phyloP scores from a whole-genome alignment of 176 grass and related monocot genomes.

The Luzula sylvatica region DNA sequence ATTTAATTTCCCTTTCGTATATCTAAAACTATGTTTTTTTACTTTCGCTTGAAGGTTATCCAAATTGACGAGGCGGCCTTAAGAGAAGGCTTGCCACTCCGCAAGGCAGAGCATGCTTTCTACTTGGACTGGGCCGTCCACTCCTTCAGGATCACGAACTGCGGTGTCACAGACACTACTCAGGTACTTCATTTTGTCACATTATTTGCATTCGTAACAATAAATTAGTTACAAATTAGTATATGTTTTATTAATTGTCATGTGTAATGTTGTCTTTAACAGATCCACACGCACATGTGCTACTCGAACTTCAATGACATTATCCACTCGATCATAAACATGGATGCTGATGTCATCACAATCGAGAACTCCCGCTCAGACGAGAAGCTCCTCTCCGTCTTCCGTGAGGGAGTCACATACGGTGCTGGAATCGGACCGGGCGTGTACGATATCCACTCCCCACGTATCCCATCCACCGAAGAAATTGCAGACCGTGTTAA shows the following conservation, averaged over 20 bases:
- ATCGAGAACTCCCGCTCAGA: slow-evolving; percentile 90
- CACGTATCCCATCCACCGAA: slow-evolving; percentile 74
- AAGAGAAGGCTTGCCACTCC: slow-evolving; percentile 76
- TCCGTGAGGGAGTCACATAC: slow-evolving; percentile 83
- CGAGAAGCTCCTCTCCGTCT: slow-evolving; percentile 80
- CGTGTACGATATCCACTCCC: slow-evolving; percentile 96
- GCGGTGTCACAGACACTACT: slow-evolving; percentile 70
- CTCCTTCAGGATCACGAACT: slow-evolving; percentile 96
- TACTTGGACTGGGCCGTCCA: slow-evolving; percentile 94
- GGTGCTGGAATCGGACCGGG: slow-evolving; percentile 87
- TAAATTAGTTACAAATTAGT: neutral
- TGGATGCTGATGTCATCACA: slow-evolving; percentile 94
- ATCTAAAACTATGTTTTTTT: neutral
- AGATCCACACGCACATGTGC: slow-evolving; percentile 99
- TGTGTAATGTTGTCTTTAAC: too few relatives aligned
- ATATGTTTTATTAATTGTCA: too few relatives aligned
- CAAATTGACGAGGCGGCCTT: slow-evolving; percentile 96
- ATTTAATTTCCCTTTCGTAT: neutral
- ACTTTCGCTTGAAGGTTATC: slow-evolving; percentile 53
- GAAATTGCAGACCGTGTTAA: slow-evolving; percentile 76
- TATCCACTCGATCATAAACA: slow-evolving; percentile 92
- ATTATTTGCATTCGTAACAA: neutral
- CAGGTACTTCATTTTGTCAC: slow-evolving; percentile 35
- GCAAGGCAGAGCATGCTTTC: slow-evolving; percentile 83
- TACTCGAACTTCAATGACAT: slow-evolving; percentile 99